phyloP scores from a whole-genome alignment of 768 basidiomycete genomes.

The Auricularia sp. region DNA sequence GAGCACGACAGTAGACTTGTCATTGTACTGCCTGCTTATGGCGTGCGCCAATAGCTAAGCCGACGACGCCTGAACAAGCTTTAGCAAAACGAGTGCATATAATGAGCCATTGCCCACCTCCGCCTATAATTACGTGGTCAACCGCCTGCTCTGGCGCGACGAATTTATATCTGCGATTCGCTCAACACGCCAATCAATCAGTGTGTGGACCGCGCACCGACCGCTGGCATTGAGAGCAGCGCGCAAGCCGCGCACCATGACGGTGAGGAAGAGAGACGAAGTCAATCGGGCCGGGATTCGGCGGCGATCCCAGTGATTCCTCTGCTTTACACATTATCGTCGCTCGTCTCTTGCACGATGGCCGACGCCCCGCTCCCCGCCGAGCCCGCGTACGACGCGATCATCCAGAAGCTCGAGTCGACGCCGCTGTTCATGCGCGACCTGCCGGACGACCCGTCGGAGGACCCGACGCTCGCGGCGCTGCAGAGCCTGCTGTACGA shows the following conservation, averaged over 20 bases:
- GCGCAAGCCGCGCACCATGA: background rate
- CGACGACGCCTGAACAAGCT: constrained; percentile 52
- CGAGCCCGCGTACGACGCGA: background rate
- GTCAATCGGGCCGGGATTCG: no score
- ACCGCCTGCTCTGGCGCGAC: constrained; percentile 52
- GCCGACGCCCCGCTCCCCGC: background rate
- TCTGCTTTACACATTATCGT: no score
- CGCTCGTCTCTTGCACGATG: background rate
- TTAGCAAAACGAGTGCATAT: background rate
- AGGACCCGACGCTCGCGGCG: constrained; percentile 63
- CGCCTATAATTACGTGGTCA: constrained; percentile 83
- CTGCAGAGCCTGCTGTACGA: constrained; percentile 80
- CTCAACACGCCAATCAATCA: background rate
- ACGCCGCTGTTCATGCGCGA: constrained; percentile 89
- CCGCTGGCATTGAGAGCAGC: background rate
- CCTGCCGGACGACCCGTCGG: constrained; percentile 57
- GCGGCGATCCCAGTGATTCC: no score
- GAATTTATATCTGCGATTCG: background rate
- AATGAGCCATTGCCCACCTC: constrained; percentile 37
- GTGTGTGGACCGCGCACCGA: background rate
- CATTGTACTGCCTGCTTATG: constrained; percentile 53
- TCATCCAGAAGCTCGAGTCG: background rate
- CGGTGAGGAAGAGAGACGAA: no score
- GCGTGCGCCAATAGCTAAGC: constrained; percentile 74
- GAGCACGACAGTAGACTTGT: constrained; percentile 66